Evolutionary conservation across 176 grass and related monocot genomes (phyloP), one percentile per base, ranked within the genome.

Genomic region (Avena insularis): DNA sequence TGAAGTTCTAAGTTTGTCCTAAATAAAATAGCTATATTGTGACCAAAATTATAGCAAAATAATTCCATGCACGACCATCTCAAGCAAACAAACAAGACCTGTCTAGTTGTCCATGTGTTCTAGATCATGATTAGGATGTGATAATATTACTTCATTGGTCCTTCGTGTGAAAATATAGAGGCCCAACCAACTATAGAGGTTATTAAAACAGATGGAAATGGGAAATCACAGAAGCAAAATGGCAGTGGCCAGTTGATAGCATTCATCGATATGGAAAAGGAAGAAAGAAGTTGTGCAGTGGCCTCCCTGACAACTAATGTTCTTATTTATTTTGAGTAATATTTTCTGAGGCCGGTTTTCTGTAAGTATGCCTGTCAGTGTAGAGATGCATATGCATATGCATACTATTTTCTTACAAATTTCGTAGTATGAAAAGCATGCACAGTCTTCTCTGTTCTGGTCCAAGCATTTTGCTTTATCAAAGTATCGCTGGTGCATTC

Each of bases 221-320:
- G 23, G 57, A 48, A 81, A 82, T n/a, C 16, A 12, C 68, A 71
- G 16, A 68, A 84, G 2, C 55, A 63, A 48, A 50, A 36, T 70
- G 43, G 31, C 23, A n/a, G 35, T 71, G 55, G 63, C 8, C 69
- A 79, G 38, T 77, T 73, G 75, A 75, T 75, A 27, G 12, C 80
- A 58, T 84, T 87, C 51, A 71, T 4, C 70, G 16, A 82, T 60
- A 86, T 78, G 74, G 79, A 87, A 91, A 78, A 36, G 79, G 48
- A 83, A 56, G 19, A 59, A 80, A 77, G 48, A 50, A 40, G 49
- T 36, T 19, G 43, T 45, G 43, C 43, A 45, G 43, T 45, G 8
- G 33, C 33, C 33, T 35, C 33, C 33, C 33, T 35, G 33, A 35
- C 33, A 35, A 35, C 33, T 35, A 35, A 35, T 35, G 33, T 35